phyloP scores from a whole-genome alignment of 768 basidiomycete species.

The Leccinellum rugosiceps region DNA sequence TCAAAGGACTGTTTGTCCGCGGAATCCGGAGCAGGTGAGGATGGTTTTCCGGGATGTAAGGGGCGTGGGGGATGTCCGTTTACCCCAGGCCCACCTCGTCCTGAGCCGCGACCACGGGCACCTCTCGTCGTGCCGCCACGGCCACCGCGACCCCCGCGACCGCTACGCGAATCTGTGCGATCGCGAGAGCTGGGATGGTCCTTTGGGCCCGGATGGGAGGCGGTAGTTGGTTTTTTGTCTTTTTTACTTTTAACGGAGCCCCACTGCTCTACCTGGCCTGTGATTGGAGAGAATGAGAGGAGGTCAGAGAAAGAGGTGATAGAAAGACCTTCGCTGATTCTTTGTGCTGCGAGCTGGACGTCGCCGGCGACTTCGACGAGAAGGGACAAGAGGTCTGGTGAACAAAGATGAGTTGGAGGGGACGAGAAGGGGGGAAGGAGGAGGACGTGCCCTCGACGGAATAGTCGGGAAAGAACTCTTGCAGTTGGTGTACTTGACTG shows the following conservation, averaged over 20 bases:
- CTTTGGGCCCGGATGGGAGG: conserved; percentile 45
- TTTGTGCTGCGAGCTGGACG: conserved; percentile 62
- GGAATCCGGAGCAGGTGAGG: conserved; percentile 35
- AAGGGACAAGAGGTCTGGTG: conserved; percentile 61
- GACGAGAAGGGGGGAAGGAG: conserved; percentile 14
- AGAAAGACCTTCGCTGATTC: conserved; percentile 67
- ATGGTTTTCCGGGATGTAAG: conserved; percentile 24
- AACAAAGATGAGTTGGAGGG: conserved; percentile 19
- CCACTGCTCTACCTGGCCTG: conserved; percentile 79
- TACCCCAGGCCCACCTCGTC: conserved; percentile 34
- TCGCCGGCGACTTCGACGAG: conserved; percentile 69
- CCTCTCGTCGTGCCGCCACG: conserved; percentile 55
- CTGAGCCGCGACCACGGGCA: conserved; percentile 37
- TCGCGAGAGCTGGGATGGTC: conserved; percentile 34
- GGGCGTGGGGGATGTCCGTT: conserved; percentile 34
- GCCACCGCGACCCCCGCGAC: conserved; percentile 58
- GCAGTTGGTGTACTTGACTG: conserved; percentile 55
- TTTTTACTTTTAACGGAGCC: conserved; percentile 83
- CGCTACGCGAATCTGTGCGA: conserved; percentile 50
- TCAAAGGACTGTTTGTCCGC: conserved; percentile 25
- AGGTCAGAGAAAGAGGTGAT: background rate
- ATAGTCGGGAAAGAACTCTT: conserved; percentile 70
- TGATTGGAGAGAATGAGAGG: conserved; percentile 12
- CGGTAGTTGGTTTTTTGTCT: conserved; percentile 63
- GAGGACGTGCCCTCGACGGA: conserved; percentile 57